Base-by-base conservation (phyloP, 164 flowering plant genomes). In the Euptelea pleiosperma region DNA sequence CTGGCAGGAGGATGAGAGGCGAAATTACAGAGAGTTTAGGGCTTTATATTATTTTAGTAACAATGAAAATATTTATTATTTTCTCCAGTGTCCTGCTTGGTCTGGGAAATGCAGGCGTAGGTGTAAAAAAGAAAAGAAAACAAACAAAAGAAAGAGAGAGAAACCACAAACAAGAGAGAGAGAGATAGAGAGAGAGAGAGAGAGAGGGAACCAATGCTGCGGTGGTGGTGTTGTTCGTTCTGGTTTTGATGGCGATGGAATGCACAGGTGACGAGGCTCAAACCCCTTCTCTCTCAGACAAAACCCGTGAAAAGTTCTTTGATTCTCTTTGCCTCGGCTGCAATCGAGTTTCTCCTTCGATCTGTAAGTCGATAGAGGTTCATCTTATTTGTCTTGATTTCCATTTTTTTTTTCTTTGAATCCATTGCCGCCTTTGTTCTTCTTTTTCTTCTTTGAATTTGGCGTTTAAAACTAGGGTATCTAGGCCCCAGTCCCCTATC, bases 391-490 rank as follows among this genome's bases (percentile, higher is more conserved):
- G 29, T 42, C 39, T 24, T 29, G 2, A 2, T 9, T 9, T 52
- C 19, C 12, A 33, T 6, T 1, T 3, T 50, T 10, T 6, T 33
- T 16, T 34, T 22, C 16, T 29, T 21, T 53, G 42, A 51, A 48
- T 48, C 16, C 22, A 48, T 8, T 21, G 49, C n/a, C 18, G 29
- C 31, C 24, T n/a, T 30, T 30, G 34, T 9, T 51, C 34, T 31
- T 51, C 3, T 15, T n/a, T n/a, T n/a, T n/a, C n/a, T n/a, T n/a
- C n/a, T n/a, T n/a, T n/a, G n/a, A n/a, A n/a, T n/a, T 3, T 9
- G 7, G 4, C 55, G 34, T 26, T 41, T 8, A 53, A 41, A 51
- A 51, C 51, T 52, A 51, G 57, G 64, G 64, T 50, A 51, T 61
- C 37, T 25, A n/a, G 11, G 15, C 5, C 24, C 12, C 8, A 26